Conservation (phyloP, 805 yeast species). For the Candida vaughaniae region DNA sequence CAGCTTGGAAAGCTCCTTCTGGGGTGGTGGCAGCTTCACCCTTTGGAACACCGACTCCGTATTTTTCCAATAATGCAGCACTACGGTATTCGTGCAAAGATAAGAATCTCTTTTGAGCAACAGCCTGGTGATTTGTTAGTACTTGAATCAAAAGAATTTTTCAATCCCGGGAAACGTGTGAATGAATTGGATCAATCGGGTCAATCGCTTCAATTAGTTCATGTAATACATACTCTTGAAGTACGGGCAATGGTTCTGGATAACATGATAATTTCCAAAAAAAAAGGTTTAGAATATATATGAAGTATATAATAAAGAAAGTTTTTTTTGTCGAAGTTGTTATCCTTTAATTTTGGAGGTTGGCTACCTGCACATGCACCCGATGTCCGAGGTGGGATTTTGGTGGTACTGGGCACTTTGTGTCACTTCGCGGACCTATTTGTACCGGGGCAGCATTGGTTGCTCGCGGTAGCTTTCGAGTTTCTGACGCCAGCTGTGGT, state of each 20-base stretch:
- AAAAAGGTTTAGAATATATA: not conserved
- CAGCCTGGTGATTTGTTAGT: slow-evolving; percentile 19
- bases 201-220: too few species aligned
- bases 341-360: not conserved
- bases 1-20: slow-evolving; percentile 81
- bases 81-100: slow-evolving; percentile 96
- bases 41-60: slow-evolving; percentile 87
- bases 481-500: too few species aligned
- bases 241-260: slow-evolving; percentile 44
- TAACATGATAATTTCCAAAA: slow-evolving; percentile 26
- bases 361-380: slow-evolving; percentile 1
- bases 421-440: slow-evolving; percentile 5
- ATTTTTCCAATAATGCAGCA: slow-evolving; percentile 76
- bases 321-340: slow-evolving; percentile 6
- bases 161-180: not conserved
- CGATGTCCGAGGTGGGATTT: slow-evolving; percentile 6
- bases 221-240: slow-evolving; percentile 36
- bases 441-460: slow-evolving; percentile 8
- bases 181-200: not conserved
- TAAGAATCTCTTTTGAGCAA: slow-evolving; percentile 57
- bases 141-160: not conserved
- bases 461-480: too few species aligned
- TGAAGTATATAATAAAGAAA: slow-evolving; percentile 1
- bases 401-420: slow-evolving; percentile 2
- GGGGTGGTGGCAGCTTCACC: slow-evolving; percentile 92